Evolutionary conservation across 108 stramenopile genomes (phyloP), one percentile per base, ranked within the genome.

Genomic region (Fragilaria radians): DNA sequence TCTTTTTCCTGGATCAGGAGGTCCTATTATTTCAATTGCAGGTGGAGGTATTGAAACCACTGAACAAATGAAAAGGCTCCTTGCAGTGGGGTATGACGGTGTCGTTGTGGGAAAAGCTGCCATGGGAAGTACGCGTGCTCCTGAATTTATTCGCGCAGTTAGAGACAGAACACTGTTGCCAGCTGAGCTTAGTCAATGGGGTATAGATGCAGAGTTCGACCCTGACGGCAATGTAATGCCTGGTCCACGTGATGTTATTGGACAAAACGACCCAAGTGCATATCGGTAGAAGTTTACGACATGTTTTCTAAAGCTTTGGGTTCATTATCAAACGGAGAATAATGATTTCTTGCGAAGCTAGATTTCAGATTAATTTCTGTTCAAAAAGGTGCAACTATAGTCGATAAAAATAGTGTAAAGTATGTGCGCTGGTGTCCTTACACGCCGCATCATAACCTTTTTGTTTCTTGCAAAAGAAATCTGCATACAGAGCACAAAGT

Each of bases 51-150:
- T 93, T 47, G 69, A 84, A 31, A 80, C 65, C 32, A 74, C 86
- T 3, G 82, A 88, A 21, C 61, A 81, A 60, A 88, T 93, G 92
- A 89, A 90, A 49, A 81, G 71, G 61, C 74, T 88, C 25, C 65
- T 93, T 69, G 86, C 86, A 1, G 88, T 83, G 3, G 92, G 92
- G 34, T 93, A 89, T 54, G 92, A 93, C 60, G 92, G 86, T 1
- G 84, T 93, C 17, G 81, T 93, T 1, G 83, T 93, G 5, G 92
- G 92, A 14, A 85, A 77, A 57, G 83, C 88, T 2, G 84, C 77
- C 45, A 93, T 93, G 92, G 92, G 88, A 48, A 80, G 72, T 42
- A 48, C 85, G 0, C 59, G 57, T 25, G 92, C 92, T 54, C 88
- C 92, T 14, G 86, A 93, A 62, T 89, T 89, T 63, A 93, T 93